Base-by-base conservation (phyloP, 2,329 filamentous ascomycete genomes). In the Colletotrichum sp. region DNA sequence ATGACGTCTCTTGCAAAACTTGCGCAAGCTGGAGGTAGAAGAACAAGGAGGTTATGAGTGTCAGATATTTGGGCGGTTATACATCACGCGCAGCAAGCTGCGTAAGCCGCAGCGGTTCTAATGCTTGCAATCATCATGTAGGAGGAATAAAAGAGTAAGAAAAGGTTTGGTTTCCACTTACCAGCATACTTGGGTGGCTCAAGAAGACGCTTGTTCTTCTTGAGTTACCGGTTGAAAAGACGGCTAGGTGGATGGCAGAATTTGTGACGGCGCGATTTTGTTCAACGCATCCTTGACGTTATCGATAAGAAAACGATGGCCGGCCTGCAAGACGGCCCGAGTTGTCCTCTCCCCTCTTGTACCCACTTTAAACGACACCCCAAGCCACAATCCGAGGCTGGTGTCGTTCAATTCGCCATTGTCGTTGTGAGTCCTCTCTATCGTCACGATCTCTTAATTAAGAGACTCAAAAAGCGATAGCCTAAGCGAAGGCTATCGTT, bases 31-130 rank as follows among this genome's bases (percentile, higher is more conserved):
- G 62, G 65, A 66, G 67, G 33, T 72, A 69, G 62, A 54, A 59
- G 24, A 76, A 51, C 43, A 51, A 51, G 43, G 74, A 67, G 73
- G 43, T 43, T 38, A 67, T 33, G 24, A n/a, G 57, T 69, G 51
- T 86, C 84, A 86, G 84, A 78, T 43, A 78, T 79, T 81, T 80
- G 85, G 85, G 84, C 82, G 80, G 78, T 80, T 85, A 82, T 81
- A 66, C 84, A 8, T 86, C 85, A 86, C 76, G 57, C 83, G 83
- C 84, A 83, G 83, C 81, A 81, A 82, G 81, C 84, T 81, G 83
- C 81, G 83, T 87, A 84, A 86, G 85, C 84, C 85, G 85, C 85
- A 87, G 85, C 85, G 85, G 85, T 87, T 86, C 85, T 87, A 84
- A 86, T 74, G 75, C 75, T 77, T 77, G 76, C 59, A 74, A 87